These are phyloP conservation scores for Fusarium circinatum DNA, from an alignment of 2,329 filamentous ascomycete species.

Conservation along the genomic window DNA sequence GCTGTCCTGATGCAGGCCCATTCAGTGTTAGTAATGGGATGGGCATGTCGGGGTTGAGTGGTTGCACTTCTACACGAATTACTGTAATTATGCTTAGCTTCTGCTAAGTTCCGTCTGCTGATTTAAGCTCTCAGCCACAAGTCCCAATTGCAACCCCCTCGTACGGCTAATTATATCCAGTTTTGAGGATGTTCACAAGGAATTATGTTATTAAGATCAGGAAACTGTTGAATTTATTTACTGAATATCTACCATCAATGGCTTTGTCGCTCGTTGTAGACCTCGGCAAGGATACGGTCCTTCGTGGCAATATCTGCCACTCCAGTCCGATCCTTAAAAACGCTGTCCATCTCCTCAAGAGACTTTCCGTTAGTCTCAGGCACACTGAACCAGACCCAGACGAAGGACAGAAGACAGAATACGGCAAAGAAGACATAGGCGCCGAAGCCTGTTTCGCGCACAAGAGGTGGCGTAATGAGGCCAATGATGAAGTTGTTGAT, in stretches of 20 bases:
- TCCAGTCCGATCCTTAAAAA: conserved; percentile 45
- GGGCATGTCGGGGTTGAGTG: background rate
- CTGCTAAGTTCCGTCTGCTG: too few species aligned
- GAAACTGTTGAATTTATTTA: fast-evolving
- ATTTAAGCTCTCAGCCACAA: too few species aligned
- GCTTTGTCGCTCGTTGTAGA: background rate
- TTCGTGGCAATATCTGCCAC: conserved; percentile 28
- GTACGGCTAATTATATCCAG: fast-evolving
- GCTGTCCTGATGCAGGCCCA: fast-evolving
- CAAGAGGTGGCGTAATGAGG: conserved; percentile 53
- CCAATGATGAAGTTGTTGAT: conserved; percentile 70
- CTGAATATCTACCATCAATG: background rate
- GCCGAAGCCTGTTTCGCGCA: conserved; percentile 60
- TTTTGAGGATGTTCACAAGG: too few species aligned
- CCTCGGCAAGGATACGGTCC: background rate
- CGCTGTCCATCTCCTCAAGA: conserved; percentile 64
- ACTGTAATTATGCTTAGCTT: background rate
- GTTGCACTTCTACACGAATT: background rate
- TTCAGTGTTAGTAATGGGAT: background rate
- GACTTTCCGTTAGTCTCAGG: conserved; percentile 67
- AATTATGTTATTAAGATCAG: background rate
- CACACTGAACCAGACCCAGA: conserved; percentile 63
- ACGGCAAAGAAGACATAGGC: conserved; percentile 69
- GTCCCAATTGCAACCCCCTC: too few species aligned
- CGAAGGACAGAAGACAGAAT: conserved; percentile 66